Conservation (phyloP, 2,329 filamentous ascomycete species). For the Aquanectria penicillioides region DNA sequence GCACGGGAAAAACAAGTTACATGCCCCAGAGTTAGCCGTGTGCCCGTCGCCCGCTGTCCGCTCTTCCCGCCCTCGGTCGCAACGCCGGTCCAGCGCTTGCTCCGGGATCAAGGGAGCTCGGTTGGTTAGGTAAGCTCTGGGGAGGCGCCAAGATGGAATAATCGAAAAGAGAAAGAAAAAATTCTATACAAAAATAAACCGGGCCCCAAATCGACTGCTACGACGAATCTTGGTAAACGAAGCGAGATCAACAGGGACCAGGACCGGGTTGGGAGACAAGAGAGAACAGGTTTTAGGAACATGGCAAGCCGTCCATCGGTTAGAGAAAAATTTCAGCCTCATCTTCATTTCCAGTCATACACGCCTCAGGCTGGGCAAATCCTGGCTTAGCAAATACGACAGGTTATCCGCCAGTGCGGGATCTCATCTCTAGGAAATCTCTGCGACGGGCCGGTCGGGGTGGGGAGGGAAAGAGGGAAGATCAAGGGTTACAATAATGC, state of each 20-base stretch:
- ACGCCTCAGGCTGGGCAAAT: not conserved
- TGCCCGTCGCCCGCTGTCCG: not conserved
- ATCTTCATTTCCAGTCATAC: constrained; percentile 12
- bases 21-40: constrained; percentile 10
- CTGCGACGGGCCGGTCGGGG: constrained; percentile 17
- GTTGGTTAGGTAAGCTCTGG: too few relatives aligned
- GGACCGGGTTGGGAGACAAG: constrained; percentile 22
- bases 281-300: constrained; percentile 21
- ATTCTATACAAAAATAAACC: too few relatives aligned
- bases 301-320: constrained; percentile 21
- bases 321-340: constrained; percentile 16
- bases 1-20: not conserved
- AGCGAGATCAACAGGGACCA: not conserved
- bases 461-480: not conserved
- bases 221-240: too few relatives aligned
- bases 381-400: constrained; percentile 17
- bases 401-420: constrained; percentile 24
- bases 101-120: not conserved
- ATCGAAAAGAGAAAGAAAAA: too few relatives aligned
- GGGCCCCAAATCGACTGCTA: too few relatives aligned
- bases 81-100: not conserved
- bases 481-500: constrained; percentile 12
- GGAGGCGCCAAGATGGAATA: too few relatives aligned
- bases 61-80: not conserved
- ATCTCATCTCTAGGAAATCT: constrained; percentile 33